A percentile compares a stretch with the other conserved stretches of the same genome.
Evolutionary conservation across 176 grass and related monocot species (phyloP).

Genomic region (Bolboschoenus planiculmis): DNA sequence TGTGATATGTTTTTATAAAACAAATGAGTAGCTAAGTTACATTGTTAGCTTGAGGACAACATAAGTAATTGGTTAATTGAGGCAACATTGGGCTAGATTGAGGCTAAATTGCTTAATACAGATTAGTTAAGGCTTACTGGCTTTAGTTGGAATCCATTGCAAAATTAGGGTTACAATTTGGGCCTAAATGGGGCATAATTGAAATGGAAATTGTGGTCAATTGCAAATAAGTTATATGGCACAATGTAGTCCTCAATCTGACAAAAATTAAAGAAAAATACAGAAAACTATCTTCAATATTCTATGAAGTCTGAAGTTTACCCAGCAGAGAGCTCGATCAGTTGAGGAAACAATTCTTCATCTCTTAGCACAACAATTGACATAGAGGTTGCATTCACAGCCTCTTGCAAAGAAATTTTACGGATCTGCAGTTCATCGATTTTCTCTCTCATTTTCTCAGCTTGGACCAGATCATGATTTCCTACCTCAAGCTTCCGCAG

Average conservation of each 20-base stretch:
- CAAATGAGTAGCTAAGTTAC: background rate
- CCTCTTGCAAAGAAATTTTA: slow-evolving; percentile 80
- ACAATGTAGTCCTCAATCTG: background rate
- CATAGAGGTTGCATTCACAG: slow-evolving; percentile 54
- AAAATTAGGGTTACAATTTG: background rate
- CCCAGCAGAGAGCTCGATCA: slow-evolving; percentile 82
- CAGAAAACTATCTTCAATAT: background rate
- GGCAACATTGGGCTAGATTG: background rate
- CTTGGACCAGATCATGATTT: slow-evolving; percentile 59
- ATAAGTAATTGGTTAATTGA: background rate
- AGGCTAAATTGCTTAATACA: background rate
- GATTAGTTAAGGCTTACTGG: background rate
- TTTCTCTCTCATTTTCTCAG: slow-evolving; percentile 60
- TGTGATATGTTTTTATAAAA: background rate
- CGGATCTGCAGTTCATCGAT: slow-evolving; percentile 67
- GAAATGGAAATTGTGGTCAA: background rate
- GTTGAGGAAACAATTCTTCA: slow-evolving; percentile 86
- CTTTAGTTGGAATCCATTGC: background rate
- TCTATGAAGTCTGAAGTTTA: slow-evolving; percentile 30
- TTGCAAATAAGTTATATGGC: slow-evolving; percentile 6
- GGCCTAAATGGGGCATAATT: background rate
- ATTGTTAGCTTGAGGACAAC: background rate
- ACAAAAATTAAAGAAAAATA: background rate
- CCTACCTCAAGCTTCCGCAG: slow-evolving; percentile 73
- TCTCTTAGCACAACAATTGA: slow-evolving; percentile 84